Evolutionary conservation across 2,329 filamentous ascomycete genomes (phyloP).

Genomic region (Onygena corvina): DNA sequence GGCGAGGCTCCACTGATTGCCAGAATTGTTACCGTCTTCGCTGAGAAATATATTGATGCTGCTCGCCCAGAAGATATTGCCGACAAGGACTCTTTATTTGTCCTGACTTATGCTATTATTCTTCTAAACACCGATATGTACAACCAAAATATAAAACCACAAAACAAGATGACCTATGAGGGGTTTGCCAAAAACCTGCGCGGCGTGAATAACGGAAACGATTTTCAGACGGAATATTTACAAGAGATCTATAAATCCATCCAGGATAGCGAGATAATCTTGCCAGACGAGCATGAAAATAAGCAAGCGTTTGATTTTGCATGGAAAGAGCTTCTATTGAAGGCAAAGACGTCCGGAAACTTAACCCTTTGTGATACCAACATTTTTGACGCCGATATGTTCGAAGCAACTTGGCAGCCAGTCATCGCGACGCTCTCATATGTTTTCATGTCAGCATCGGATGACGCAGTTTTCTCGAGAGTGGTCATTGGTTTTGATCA

Average conservation of each 20-base stretch:
- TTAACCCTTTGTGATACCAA: constrained; percentile 78
- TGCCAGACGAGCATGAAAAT: constrained; percentile 95
- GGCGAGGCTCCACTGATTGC: constrained; percentile 90
- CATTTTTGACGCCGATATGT: constrained; percentile 95
- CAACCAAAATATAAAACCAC: constrained; percentile 67
- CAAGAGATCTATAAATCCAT: constrained; percentile 84
- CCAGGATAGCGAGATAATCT: constrained; percentile 82
- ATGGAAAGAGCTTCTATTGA: constrained; percentile 86
- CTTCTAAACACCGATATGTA: constrained; percentile 96
- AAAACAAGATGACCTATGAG: constrained; percentile 69
- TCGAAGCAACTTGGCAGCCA: constrained; percentile 86
- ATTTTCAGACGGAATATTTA: constrained; percentile 75
- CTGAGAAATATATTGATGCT: constrained; percentile 67
- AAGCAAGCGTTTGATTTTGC: constrained; percentile 94
- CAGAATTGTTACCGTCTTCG: constrained; percentile 76
- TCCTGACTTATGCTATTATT: constrained; percentile 91
- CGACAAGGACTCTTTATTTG: constrained; percentile 76
- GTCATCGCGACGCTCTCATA: constrained; percentile 92
- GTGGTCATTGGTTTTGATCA: constrained; percentile 93
- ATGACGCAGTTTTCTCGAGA: constrained; percentile 87
- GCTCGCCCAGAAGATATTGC: constrained; percentile 61
- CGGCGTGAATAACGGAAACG: constrained; percentile 71
- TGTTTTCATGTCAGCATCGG: constrained; percentile 96
- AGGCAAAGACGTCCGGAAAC: constrained; percentile 63
- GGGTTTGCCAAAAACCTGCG: constrained; percentile 84